These are phyloP conservation scores for Claviceps humidiphila DNA, from an alignment of 2,329 filamentous ascomycete genomes.

Conservation along the genomic window DNA sequence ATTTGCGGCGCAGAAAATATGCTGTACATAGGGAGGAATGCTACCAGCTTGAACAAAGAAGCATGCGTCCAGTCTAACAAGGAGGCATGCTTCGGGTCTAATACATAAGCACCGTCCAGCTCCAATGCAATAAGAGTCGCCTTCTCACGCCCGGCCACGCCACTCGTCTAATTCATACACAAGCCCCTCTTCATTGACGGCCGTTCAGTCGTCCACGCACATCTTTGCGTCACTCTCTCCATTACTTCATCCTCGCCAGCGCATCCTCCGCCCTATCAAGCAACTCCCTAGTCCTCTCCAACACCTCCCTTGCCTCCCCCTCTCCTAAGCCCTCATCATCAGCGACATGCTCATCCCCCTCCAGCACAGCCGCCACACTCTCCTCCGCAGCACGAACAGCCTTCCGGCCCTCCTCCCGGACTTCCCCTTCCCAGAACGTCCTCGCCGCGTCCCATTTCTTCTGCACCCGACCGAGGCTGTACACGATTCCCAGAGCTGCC, in stretches of 20 bases:
- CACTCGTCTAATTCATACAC: too few relatives aligned
- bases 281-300: constrained; percentile 29
- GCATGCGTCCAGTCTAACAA: too few relatives aligned
- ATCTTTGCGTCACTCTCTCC: too few relatives aligned
- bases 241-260: constrained; percentile 32
- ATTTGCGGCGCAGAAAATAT: too few relatives aligned
- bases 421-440: constrained; percentile 50
- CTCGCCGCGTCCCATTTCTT: constrained; percentile 48
- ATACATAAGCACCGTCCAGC: too few relatives aligned
- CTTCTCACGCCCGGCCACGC: too few relatives aligned
- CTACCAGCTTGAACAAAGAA: too few relatives aligned
- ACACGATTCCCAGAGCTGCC: constrained; percentile 46
- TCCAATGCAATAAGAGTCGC: too few relatives aligned
- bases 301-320: constrained; percentile 16
- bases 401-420: constrained; percentile 53
- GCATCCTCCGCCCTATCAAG: constrained; percentile 37
- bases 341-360: constrained; percentile 11
- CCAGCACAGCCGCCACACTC: constrained; percentile 35
- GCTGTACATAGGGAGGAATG: too few relatives aligned
- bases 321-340: constrained; percentile 6
- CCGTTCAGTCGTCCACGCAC: too few relatives aligned
- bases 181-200: too few relatives aligned
- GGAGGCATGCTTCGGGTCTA: too few relatives aligned
- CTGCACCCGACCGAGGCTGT: constrained; percentile 46
- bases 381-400: constrained; percentile 43